A percentile compares a stretch with the other conserved stretches of the same genome.
Conservation (phyloP, 495 filamentous ascomycete species). For the Tetracladium marchalianum region DNA sequence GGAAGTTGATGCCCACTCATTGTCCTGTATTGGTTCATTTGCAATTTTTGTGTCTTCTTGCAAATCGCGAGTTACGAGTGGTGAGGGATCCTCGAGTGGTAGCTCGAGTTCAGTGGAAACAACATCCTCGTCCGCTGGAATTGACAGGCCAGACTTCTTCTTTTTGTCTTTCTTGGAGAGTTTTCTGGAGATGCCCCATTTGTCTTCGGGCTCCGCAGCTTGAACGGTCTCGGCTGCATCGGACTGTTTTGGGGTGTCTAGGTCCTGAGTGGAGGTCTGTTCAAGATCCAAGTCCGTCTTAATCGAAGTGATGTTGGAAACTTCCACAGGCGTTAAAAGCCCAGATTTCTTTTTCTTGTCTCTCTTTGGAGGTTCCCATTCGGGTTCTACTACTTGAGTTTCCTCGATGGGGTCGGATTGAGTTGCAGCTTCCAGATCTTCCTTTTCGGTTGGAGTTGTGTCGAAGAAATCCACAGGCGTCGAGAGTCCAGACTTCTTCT, state of each 20-base stretch:
- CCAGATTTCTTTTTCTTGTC: no score
- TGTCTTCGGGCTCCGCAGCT: slow-evolving; percentile 13
- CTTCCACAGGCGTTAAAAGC: no score
- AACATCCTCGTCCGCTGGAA: neutral
- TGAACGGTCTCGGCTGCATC: no score
- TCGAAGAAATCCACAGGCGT: no score
- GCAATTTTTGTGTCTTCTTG: neutral
- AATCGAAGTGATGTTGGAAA: no score
- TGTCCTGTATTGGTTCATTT: neutral
- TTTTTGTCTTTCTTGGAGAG: slow-evolving; percentile 18
- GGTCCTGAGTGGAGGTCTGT: no score
- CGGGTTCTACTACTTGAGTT: slow-evolving; percentile 9
- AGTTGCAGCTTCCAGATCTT: no score
- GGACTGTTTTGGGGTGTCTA: no score
- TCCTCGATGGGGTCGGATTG: no score
- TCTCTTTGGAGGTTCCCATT: slow-evolving; percentile 24
- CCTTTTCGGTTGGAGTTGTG: no score
- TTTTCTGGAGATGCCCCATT: slow-evolving; percentile 6
- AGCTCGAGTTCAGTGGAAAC: neutral
- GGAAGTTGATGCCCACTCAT: slow-evolving; percentile 7
- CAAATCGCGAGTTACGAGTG: neutral
- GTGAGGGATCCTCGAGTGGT: neutral
- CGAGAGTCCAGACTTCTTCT: neutral
- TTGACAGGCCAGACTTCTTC: slow-evolving; percentile 10
- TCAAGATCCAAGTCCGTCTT: no score